A percentile compares a stretch with the other conserved stretches of the same genome.
Conservation (phyloP, 2,329 filamentous ascomycete species). For the Cercospora sp. region DNA sequence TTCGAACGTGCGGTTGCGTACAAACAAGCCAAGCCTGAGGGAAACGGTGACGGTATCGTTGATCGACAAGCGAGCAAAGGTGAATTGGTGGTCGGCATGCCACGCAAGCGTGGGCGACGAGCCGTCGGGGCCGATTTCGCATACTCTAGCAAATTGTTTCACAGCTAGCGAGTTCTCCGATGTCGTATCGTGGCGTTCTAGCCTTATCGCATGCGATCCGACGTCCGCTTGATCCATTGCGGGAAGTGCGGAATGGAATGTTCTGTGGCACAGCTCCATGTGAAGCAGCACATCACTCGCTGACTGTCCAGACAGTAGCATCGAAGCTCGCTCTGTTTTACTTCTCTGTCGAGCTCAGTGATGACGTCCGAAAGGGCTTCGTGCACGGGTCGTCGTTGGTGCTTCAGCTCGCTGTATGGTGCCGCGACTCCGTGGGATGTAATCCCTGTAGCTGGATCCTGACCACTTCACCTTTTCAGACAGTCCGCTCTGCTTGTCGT, state of each 20-base stretch:
- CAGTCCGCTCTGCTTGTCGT: background rate
- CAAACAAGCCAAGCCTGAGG: background rate
- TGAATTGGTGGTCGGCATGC: background rate
- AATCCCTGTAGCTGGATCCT: slow-evolving; percentile 5
- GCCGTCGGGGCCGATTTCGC: background rate
- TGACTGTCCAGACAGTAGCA: background rate
- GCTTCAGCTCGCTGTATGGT: slow-evolving; percentile 6
- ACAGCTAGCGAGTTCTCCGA: background rate
- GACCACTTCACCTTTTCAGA: slow-evolving; percentile 1
- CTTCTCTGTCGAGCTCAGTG: background rate
- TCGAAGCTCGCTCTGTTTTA: background rate
- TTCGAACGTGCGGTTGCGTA: background rate
- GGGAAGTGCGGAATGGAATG: background rate
- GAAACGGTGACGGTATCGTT: background rate
- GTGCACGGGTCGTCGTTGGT: no score
- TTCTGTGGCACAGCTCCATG: slow-evolving; percentile 1
- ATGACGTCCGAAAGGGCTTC: background rate
- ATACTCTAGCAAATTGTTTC: background rate
- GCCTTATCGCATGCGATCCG: slow-evolving; percentile 1
- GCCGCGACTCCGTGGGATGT: background rate
- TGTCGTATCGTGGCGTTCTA: slow-evolving; percentile 3
- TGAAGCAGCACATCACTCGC: background rate
- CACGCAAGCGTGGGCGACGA: background rate
- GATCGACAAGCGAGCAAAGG: background rate
- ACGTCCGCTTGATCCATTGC: background rate